A percentile compares a stretch with the other conserved stretches of the same genome.
These are phyloP conservation scores for Spinellus fusiger DNA, from an alignment of 192 early-diverging fungal species.

Conservation along the genomic window DNA sequence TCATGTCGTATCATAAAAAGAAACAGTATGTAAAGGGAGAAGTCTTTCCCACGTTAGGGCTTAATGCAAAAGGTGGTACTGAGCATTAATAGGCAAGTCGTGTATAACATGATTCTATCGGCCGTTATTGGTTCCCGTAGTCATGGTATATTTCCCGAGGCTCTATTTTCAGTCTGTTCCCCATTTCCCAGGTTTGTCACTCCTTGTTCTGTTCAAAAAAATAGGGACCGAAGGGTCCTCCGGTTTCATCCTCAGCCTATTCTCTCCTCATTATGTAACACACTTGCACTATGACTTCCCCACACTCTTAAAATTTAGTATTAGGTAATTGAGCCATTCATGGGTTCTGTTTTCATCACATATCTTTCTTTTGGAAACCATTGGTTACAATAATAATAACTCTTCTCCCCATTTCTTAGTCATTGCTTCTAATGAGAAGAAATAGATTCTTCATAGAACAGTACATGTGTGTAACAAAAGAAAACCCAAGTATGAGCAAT, in stretches of 20 bases:
- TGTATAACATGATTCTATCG: background rate
- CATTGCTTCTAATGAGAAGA: too few relatives aligned
- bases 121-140: background rate
- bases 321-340: background rate
- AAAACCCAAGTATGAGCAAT: too few relatives aligned
- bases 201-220: background rate
- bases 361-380: background rate
- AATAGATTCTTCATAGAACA: too few relatives aligned
- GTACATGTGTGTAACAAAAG: too few relatives aligned
- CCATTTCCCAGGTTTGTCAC: background rate
- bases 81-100: background rate
- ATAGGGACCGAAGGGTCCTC: constrained; percentile 1
- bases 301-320: background rate
- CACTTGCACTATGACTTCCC: background rate
- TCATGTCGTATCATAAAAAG: too few relatives aligned
- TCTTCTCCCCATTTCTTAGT: too few relatives aligned
- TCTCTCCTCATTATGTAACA: background rate
- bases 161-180: background rate
- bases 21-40: too few relatives aligned
- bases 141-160: background rate
- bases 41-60: too few relatives aligned
- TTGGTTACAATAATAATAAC: too few relatives aligned
- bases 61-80: background rate
- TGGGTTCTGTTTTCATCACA: background rate
- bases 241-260: background rate